Conservation (phyloP, 1,284 basidiomycete species). For the Volvariella volvacea region DNA sequence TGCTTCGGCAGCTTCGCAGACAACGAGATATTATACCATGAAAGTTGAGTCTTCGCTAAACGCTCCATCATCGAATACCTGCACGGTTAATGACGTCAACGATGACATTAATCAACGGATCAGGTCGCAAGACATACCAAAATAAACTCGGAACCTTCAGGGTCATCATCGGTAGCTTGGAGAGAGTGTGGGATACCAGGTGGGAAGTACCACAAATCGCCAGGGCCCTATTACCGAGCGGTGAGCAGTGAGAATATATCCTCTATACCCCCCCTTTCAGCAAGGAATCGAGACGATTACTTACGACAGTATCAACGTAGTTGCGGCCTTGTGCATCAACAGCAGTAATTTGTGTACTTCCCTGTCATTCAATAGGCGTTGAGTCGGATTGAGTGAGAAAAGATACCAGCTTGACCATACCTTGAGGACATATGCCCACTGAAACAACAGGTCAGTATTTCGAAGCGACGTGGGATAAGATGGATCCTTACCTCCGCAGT, state of each 20-base stretch:
- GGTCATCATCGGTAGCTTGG: conserved; percentile 54
- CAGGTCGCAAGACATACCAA: conserved; percentile 37
- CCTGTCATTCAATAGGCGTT: conserved; percentile 31
- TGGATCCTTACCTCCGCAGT: conserved; percentile 46
- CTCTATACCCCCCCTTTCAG: no score
- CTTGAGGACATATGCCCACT: conserved; percentile 66
- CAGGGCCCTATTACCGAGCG: conserved; percentile 17
- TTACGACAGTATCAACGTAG: conserved; percentile 48
- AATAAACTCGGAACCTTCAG: conserved; percentile 63
- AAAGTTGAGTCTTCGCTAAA: conserved; percentile 70
- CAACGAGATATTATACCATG: conserved; percentile 31
- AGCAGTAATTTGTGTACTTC: conserved; percentile 54
- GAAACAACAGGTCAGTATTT: conserved; percentile 3
- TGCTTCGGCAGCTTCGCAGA: conserved; percentile 9
- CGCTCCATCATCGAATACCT: conserved; percentile 61
- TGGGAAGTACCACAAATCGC: conserved; percentile 63
- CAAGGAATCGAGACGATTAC: conserved; percentile 16
- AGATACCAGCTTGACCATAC: conserved; percentile 22
- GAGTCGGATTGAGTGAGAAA: neutral
- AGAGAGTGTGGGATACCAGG: conserved; percentile 58
- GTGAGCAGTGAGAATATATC: no score
- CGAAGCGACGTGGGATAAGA: conserved; percentile 2
- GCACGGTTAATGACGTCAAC: conserved; percentile 6
- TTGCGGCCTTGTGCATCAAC: conserved; percentile 58
- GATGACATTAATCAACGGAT: neutral